phyloP scores from a whole-genome alignment of 1,284 basidiomycete genomes.

The Pulveroboletus sp. region DNA sequence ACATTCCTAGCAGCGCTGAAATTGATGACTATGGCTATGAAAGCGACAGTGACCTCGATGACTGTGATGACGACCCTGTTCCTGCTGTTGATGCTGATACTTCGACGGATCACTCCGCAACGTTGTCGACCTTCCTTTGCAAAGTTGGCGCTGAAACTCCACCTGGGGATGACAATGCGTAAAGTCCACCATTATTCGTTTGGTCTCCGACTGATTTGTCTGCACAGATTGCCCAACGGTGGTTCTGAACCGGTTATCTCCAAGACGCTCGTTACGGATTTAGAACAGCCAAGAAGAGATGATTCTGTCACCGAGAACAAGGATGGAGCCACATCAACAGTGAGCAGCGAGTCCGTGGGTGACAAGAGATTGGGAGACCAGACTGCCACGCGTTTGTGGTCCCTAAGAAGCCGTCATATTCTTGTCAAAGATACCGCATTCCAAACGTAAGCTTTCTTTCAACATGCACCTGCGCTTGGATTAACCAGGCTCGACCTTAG shows the following conservation, averaged over 20 bases:
- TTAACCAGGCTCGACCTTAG: constrained; percentile 7
- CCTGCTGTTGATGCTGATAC: background rate
- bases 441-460: constrained; percentile 20
- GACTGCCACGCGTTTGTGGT: constrained; percentile 4
- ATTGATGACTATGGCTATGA: constrained; percentile 30
- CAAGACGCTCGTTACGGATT: constrained; percentile 27
- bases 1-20: constrained; percentile 10
- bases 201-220: background rate
- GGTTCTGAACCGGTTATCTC: constrained; percentile 22
- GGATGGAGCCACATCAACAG: background rate
- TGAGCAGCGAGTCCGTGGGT: constrained; percentile 1
- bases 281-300: constrained; percentile 11
- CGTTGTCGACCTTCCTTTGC: background rate
- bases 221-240: constrained; percentile 14
- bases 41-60: constrained; percentile 35
- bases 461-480: too few species aligned
- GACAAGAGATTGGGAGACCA: background rate
- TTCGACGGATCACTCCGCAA: background rate
- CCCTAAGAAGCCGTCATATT: constrained; percentile 23
- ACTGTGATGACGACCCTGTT: constrained; percentile 8
- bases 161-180: constrained; percentile 16
- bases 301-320: background rate
- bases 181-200: background rate
- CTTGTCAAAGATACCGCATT: constrained; percentile 36
- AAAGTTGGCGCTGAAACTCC: background rate